Base-by-base conservation (phyloP, 164 flowering plant species). In the Litsea cubeba region DNA sequence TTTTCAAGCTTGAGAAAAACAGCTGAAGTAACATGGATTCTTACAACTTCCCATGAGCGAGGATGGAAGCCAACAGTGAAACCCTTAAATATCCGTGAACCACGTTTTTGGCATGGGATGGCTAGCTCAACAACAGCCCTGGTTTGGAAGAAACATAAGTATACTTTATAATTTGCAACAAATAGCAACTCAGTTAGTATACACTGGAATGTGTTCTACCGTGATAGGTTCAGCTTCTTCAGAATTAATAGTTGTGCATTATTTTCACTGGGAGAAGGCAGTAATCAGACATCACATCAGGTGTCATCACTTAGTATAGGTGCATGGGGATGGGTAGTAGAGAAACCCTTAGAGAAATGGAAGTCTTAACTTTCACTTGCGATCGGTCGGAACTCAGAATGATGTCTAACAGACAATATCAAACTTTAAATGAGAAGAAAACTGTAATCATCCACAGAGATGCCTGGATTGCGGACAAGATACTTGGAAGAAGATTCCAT, bases 11-110 rank as follows among this genome's bases (percentile, higher is more conserved):
- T 24, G n/a, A 63, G 23, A 66, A 68, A 74, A 25, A 62, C 65
- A 25, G 22, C 54, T 78, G 60, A 35, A 68, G 51, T 7, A 77
- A 25, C 32, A 60, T 28, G 12, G 69, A 58, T 24, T 75, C 92
- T 79, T 83, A 95, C 99, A 80, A 95, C 79, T 91, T 95, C 99
- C 94, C 92, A 91, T 62, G 99, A 87, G 62, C 93, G 84, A 23
- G 98, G 97, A 90, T 91, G 89, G 79, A 95, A 91, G 26, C 99
- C 99, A 84, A 93, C 91, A 68, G 96, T 95, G 79, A 95, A 93
- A 77, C 99, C 98, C 77, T 89, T 83, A 81, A 95, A 93, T 24
- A 95, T 87, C 58, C 93, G 88, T n/a, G 82, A 84, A 70, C 94
- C 96, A 23, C 78, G 85, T 77, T 85, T 83, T 84, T 81, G 86